A percentile compares a stretch with the other conserved stretches of the same genome.
These are phyloP conservation scores for Talaromyces ruber DNA, from an alignment of 495 filamentous ascomycete genomes.

Conservation along the genomic window DNA sequence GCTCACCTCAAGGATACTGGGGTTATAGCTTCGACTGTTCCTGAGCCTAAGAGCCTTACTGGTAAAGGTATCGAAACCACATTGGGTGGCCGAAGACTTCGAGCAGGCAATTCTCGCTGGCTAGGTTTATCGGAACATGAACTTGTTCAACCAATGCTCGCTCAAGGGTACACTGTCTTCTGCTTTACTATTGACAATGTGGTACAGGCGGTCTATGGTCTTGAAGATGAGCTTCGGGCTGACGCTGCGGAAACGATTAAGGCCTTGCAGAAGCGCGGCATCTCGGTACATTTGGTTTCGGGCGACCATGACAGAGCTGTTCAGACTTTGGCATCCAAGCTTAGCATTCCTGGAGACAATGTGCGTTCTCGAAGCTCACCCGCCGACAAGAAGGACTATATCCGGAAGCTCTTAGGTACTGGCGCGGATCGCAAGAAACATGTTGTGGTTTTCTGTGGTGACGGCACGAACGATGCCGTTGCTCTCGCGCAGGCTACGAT, in stretches of 20 bases:
- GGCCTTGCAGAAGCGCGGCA: constrained; percentile 42
- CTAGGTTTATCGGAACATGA: constrained; percentile 28
- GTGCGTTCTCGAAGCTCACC: constrained; percentile 47
- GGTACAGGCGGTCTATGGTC: constrained; percentile 49
- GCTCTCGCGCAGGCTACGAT: constrained; percentile 67
- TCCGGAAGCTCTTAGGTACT: constrained; percentile 33
- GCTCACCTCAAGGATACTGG: constrained; percentile 31
- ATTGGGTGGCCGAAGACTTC: constrained; percentile 24
- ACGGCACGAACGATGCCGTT: constrained; percentile 75
- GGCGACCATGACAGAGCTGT: constrained; percentile 62
- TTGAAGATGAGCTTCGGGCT: constrained; percentile 49
- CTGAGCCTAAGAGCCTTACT: constrained; percentile 38
- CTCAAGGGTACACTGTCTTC: constrained; percentile 48
- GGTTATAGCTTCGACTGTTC: constrained; percentile 21
- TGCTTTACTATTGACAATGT: constrained; percentile 46
- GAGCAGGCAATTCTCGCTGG: constrained; percentile 60
- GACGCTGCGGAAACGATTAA: constrained; percentile 43
- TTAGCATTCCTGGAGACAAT: constrained; percentile 42
- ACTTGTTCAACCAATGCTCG: constrained; percentile 33
- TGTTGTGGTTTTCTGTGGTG: constrained; percentile 61
- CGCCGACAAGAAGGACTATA: constrained; percentile 53
- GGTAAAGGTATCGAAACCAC: constrained; percentile 41
- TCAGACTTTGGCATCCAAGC: constrained; percentile 35
- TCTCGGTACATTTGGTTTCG: constrained; percentile 55
- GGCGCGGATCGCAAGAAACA: constrained; percentile 8